These are phyloP conservation scores for Flaveria robusta DNA, from an alignment of 129 eudicot genomes.

Conservation along the genomic window DNA sequence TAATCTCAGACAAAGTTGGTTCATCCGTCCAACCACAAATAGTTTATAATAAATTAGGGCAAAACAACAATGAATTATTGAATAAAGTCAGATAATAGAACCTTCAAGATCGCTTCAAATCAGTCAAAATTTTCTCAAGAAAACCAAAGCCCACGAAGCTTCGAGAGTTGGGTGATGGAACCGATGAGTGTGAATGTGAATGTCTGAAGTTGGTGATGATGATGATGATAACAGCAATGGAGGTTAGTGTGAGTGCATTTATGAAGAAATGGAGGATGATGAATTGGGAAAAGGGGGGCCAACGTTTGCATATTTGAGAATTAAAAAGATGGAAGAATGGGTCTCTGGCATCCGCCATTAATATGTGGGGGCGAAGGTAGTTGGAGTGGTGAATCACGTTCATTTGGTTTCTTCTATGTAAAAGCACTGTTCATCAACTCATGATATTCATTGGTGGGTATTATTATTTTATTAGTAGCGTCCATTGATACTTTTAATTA, in stretches of 20 bases:
- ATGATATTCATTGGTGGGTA: too few relatives aligned
- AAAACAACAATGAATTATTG: constrained; percentile 16
- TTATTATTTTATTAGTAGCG: too few relatives aligned
- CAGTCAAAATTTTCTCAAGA: constrained; percentile 18
- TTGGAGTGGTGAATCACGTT: constrained; percentile 12
- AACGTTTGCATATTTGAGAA: not conserved
- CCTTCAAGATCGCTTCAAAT: constrained; percentile 27
- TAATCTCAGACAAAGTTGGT: constrained; percentile 48
- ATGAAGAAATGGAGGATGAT: constrained; percentile 17
- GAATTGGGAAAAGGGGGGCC: constrained; percentile 28
- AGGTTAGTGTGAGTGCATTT: constrained; percentile 25
- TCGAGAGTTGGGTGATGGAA: not conserved
- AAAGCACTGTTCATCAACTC: not conserved
- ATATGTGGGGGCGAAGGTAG: constrained; percentile 42
- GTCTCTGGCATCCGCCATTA: constrained; percentile 41
- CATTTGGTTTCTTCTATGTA: constrained; percentile 8
- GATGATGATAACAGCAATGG: constrained; percentile 9
- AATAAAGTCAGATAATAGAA: constrained; percentile 13
- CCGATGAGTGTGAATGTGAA: constrained; percentile 20
- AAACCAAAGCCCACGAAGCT: constrained; percentile 24
- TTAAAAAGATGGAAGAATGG: constrained; percentile 10
- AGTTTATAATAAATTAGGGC: not conserved
- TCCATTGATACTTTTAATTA: too few relatives aligned
- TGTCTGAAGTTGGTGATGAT: constrained; percentile 14
- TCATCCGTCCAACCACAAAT: constrained; percentile 53